A percentile compares a stretch with the other conserved stretches of the same genome.
Conservation (phyloP, 164 flowering plant species). For the Nymphaea colorata region DNA sequence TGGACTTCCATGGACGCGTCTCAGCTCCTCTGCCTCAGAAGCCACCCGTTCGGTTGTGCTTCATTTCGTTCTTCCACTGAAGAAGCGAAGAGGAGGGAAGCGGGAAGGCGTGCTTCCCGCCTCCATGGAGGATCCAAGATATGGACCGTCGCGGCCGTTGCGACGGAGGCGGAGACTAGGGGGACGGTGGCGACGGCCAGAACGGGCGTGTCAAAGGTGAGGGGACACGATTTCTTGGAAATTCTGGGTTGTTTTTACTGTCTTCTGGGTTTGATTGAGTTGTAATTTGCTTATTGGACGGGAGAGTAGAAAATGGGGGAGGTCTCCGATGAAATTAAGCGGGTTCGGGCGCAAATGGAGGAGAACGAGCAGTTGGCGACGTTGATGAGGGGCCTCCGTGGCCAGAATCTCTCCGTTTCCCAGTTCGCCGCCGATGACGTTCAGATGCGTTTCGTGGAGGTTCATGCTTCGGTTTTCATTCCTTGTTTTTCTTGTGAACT, state of each 20-base stretch:
- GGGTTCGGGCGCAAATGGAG: conserved; percentile 96
- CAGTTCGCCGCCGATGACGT: conserved; percentile 72
- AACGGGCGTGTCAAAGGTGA: background rate
- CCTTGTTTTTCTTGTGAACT: background rate
- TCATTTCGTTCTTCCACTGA: background rate
- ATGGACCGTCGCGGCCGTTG: background rate
- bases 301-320: conserved; percentile 60
- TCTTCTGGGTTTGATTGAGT: background rate
- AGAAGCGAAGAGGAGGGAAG: background rate
- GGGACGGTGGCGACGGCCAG: background rate
- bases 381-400: conserved; percentile 91
- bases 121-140: background rate
- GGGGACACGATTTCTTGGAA: background rate
- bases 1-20: conserved; percentile 40
- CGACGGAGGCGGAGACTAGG: background rate
- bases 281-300: background rate
- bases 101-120: background rate
- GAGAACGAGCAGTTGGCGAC: conserved; percentile 76
- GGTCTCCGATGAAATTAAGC: conserved; percentile 80
- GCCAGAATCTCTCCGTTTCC: conserved; percentile 74
- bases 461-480: conserved; percentile 6
- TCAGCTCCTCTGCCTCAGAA: conserved; percentile 41
- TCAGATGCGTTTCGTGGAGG: conserved; percentile 87
- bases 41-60: background rate
- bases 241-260: background rate